These are phyloP conservation scores for Annulohypoxylon stygium DNA, from an alignment of 495 filamentous ascomycete species.

Conservation along the genomic window DNA sequence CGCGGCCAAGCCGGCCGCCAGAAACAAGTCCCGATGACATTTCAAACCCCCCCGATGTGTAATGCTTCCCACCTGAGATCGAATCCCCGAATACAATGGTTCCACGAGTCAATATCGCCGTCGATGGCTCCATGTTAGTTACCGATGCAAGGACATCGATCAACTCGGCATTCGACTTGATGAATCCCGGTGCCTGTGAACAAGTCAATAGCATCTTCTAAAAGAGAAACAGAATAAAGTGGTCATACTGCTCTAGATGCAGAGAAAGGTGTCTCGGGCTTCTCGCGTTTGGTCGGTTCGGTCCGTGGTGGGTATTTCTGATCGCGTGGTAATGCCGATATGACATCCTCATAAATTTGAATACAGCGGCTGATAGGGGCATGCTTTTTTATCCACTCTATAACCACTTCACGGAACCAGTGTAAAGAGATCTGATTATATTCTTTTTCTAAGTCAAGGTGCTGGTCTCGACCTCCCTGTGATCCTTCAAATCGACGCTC, in stretches of 20 bases:
- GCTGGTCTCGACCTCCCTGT: not conserved
- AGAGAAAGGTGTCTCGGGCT: constrained; percentile 23
- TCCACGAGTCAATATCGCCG: constrained; percentile 4
- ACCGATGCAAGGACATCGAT: constrained; percentile 27
- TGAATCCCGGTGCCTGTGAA: no score
- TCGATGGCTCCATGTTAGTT: not conserved
- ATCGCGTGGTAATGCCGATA: constrained; percentile 2
- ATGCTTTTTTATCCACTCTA: constrained; percentile 5
- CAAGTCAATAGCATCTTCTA: no score
- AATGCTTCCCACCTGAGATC: not conserved
- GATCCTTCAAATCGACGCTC: not conserved
- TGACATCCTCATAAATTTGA: constrained; percentile 28
- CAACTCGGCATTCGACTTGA: constrained; percentile 34
- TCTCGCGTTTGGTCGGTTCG: not conserved
- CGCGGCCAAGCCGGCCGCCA: constrained; percentile 30
- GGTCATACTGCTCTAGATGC: constrained; percentile 22
- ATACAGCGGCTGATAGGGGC: constrained; percentile 25
- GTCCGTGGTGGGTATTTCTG: not conserved
- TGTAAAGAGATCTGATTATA: not conserved
- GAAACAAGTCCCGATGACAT: constrained; percentile 7
- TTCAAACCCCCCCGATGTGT: not conserved
- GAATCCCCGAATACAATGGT: constrained; percentile 18
- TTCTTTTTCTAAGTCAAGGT: constrained; percentile 11
- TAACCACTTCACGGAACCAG: not conserved
- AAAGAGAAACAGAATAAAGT: no score